Evolutionary conservation across 805 yeast species (phyloP), one percentile per base, ranked within the genome.

Genomic region (Brettanomyces bruxellensis): DNA sequence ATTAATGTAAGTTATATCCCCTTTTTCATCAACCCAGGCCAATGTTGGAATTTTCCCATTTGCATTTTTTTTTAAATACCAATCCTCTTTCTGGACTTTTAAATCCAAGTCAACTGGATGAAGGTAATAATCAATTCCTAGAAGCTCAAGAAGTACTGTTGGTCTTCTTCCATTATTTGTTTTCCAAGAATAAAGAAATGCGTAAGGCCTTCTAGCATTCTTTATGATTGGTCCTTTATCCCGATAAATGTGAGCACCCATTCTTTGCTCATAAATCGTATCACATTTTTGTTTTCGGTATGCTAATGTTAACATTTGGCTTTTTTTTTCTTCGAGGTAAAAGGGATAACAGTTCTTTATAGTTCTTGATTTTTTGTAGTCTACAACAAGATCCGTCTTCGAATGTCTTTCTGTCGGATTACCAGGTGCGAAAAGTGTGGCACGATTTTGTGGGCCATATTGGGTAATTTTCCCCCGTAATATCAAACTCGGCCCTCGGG

Each of bases 31-130:
- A 23, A 52, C 66, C 49, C 68, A 71, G 1, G 67, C 65, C 34
- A 82, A 59, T 0, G 79, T 70, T 25, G 87, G 87, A 44, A 81
- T 75, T 53, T 79, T 66, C 5, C 87, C 86, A 54, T 81, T 79
- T 22, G 82, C 80, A 58, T 80, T 78, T 55, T 77, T 59, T 45
- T 72, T 66, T 41, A 77, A 56, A 51, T 67, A 81, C 81, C 82
- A 76, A 6, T 69, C 75, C 51, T 75, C 72, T 55, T 79, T 79
- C 48, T 78, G 81, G 38, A 61, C 76, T 38, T 64, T 61, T 22
- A 58, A 64, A 1, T 45, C 3, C 38, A 81, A 56, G 50, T 75
- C 75, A 45, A 81, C 57, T 4, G 52, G 50, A 41, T 71, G 57
- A 22, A 63, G 63, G 25, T 72, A 65, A 50, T 72, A 74, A 41